These are phyloP conservation scores for Lactarius psammicola DNA, from an alignment of 768 basidiomycete genomes.

Conservation along the genomic window DNA sequence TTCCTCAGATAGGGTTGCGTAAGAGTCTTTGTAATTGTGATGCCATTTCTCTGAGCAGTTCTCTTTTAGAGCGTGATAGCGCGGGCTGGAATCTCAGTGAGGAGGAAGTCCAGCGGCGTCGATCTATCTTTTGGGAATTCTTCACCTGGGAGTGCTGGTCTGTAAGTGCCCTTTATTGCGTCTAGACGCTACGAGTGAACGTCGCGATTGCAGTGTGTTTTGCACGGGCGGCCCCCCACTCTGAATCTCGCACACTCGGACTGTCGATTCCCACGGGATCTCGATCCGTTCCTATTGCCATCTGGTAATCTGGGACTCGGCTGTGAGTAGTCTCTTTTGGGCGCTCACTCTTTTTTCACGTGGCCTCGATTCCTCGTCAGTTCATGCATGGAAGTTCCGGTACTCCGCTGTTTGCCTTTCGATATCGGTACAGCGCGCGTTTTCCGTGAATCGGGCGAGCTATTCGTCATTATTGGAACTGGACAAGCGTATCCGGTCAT, in stretches of 20 bases:
- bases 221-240: conserved; percentile 51
- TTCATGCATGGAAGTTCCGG: conserved; percentile 43
- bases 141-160: conserved; percentile 49
- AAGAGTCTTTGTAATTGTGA: conserved; percentile 30
- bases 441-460: conserved; percentile 39
- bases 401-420: conserved; percentile 48
- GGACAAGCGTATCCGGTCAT: conserved; percentile 52
- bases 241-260: conserved; percentile 49
- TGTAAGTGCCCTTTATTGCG: conserved; percentile 8
- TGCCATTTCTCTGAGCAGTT: background rate
- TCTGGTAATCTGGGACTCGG: conserved; percentile 41
- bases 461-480: conserved; percentile 49
- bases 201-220: conserved; percentile 40
- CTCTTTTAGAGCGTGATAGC: conserved; percentile 48
- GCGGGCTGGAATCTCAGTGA: conserved; percentile 46
- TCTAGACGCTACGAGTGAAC: background rate
- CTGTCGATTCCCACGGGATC: conserved; percentile 51
- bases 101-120: conserved; percentile 47
- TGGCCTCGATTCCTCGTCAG: conserved; percentile 15
- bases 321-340: conserved; percentile 39
- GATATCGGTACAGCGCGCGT: conserved; percentile 44
- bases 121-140: conserved; percentile 54
- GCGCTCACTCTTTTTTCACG: background rate
- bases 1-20: conserved; percentile 53
- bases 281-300: conserved; percentile 35